Evolutionary conservation across 192 early-diverging fungal genomes (phyloP), one percentile per base, ranked within the genome.

Genomic region (Pilobolus umbonatus): DNA sequence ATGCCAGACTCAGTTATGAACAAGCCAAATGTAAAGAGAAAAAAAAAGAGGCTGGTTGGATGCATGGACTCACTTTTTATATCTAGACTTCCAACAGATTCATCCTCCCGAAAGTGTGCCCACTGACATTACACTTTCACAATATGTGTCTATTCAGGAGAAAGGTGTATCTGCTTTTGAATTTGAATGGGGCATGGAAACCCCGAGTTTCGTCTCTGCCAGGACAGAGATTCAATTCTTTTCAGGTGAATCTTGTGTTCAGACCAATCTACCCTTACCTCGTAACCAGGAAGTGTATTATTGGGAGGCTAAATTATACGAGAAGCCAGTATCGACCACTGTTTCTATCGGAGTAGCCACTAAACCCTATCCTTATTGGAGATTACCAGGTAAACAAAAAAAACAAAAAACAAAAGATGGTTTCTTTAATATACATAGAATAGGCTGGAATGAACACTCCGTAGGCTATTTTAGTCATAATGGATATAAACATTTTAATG

Each of bases 121-220:
- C 55, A 91, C 89, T 11, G 80, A 87, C 55, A 82, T 91, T 24
- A 89, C 89, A 6, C 55, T 83, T 26, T 82, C 85, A 42, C 89
- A 91, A 68, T 82, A 85, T 58, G 71, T 81, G 40, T 81, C 81
- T 28, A 88, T 91, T 57, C 84, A 86, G 57, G 89, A 91, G 64
- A 87, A 87, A 70, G 89, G 89, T 32, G 89, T 91, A 5, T 80
- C 83, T 21, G 89, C 89, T 9, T 91, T 87, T 84, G 86, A 91
- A 71, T 88, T 91, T 73, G 87, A 84, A 45, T 77, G 87, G 28
- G 80, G 81, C 49, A 67, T 72, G 21, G 76, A 81, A 38, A 71
- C 83, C 28, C 83, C 80, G 39, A 75, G 80, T 19, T 81, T 83
- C 68, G 76, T 88, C 11, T 76, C 83, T 32, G 84, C 78, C 61